phyloP scores from a whole-genome alignment of 306 rosid genomes.

The Pueraria montana region DNA sequence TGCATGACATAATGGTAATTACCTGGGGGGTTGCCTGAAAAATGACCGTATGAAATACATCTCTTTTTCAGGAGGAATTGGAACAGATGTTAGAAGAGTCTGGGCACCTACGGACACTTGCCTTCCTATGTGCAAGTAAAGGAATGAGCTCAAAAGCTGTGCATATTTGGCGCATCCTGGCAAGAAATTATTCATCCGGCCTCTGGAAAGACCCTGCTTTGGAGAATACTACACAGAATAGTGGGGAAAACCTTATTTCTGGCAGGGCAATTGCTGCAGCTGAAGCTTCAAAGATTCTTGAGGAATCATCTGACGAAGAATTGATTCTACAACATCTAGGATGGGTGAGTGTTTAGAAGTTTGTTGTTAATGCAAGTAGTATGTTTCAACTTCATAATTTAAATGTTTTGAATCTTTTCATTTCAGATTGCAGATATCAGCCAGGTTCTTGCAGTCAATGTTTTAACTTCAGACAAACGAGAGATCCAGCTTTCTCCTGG shows the following conservation, averaged over 20 bases:
- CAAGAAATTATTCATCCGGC: conserved; percentile 84
- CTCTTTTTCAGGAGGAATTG: conserved; percentile 92
- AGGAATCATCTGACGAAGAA: conserved; percentile 84
- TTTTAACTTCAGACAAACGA: conserved; percentile 88
- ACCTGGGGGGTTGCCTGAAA: conserved; percentile 58
- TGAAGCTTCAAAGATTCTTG: conserved; percentile 95
- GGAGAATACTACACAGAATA: conserved; percentile 51
- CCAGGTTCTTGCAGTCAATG: conserved; percentile 80
- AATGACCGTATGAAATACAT: conserved; percentile 65
- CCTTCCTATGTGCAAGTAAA: conserved; percentile 93
- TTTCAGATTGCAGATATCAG: conserved; percentile 89
- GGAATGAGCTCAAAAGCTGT: conserved; percentile 95
- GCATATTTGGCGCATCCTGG: conserved; percentile 87
- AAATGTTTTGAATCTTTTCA: conserved; percentile 46
- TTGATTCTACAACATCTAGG: conserved; percentile 96
- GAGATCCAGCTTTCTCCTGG: conserved; percentile 84
- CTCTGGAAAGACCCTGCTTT: conserved; percentile 78
- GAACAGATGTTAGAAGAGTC: conserved; percentile 89
- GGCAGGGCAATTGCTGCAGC: conserved; percentile 85
- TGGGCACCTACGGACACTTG: conserved; percentile 93
- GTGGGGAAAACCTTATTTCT: conserved; percentile 55
- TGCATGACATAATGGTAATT: conserved; percentile 63
- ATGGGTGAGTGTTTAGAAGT: conserved; percentile 70
- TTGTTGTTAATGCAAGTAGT: conserved; percentile 31
- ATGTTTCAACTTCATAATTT: conserved; percentile 39